Conservation (phyloP, 2,329 filamentous ascomycete genomes). For the Exserohilum rostratum region DNA sequence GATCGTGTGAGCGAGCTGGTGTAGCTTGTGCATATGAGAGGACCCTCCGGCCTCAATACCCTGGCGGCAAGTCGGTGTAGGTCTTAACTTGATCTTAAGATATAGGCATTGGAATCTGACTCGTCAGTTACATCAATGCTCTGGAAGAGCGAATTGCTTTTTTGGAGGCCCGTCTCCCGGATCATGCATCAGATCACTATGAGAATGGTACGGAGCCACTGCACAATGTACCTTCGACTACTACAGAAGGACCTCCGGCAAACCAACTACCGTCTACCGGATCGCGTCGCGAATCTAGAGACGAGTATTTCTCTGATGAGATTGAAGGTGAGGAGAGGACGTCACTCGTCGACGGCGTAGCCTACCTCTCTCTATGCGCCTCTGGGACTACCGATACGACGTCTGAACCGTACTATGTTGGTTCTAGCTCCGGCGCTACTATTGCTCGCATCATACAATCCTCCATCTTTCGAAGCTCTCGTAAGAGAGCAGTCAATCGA, state of each 20-base stretch:
- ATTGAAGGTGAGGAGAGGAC: constrained; percentile 28
- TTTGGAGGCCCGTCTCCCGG: constrained; percentile 33
- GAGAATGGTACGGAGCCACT: constrained; percentile 5
- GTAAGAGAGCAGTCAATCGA: constrained; percentile 3
- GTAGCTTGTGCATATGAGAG: constrained; percentile 33
- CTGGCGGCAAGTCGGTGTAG: constrained; percentile 35
- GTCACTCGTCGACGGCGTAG: constrained; percentile 34
- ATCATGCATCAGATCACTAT: constrained; percentile 34
- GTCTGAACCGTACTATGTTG: constrained; percentile 35
- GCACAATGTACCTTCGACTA: neutral
- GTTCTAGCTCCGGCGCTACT: constrained; percentile 36
- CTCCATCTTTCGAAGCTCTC: constrained; percentile 26
- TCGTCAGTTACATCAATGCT: constrained; percentile 31
- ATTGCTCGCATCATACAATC: constrained; percentile 38
- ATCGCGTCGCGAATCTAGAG: constrained; percentile 10
- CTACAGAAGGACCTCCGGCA: neutral
- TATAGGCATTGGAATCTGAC: neutral
- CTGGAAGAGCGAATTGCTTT: constrained; percentile 37
- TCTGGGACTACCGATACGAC: constrained; percentile 33
- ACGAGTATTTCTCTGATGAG: constrained; percentile 18
- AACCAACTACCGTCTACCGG: neutral
- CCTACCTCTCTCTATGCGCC: constrained; percentile 36
- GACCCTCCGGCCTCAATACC: constrained; percentile 32
- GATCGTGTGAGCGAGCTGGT: constrained; percentile 27
- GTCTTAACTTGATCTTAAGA: neutral